Evolutionary conservation across 2,329 filamentous ascomycete species (phyloP).

Genomic region (Colletotrichum sp.): DNA sequence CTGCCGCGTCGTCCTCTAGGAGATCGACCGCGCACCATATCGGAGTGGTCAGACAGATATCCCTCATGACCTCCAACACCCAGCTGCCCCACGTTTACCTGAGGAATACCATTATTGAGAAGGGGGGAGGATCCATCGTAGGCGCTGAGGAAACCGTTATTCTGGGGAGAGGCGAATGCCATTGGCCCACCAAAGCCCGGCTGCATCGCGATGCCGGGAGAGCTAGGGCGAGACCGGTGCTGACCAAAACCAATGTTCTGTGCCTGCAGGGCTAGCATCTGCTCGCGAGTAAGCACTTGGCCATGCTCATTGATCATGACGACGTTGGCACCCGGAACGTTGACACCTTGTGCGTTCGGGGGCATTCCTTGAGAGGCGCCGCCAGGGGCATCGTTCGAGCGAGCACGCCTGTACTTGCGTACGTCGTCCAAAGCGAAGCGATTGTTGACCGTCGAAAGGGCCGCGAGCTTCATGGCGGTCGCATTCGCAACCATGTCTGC

Average conservation of each 20-base stretch:
- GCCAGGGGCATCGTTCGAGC: slow-evolving; percentile 82
- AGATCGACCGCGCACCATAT: slow-evolving; percentile 87
- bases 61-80: slow-evolving; percentile 76
- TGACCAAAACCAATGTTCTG: slow-evolving; percentile 64
- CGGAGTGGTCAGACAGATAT: slow-evolving; percentile 92
- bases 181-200: slow-evolving; percentile 61
- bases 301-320: slow-evolving; percentile 96
- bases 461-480: slow-evolving; percentile 97
- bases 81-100: slow-evolving; percentile 75
- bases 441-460: slow-evolving; percentile 97
- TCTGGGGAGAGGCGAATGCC: slow-evolving; percentile 86
- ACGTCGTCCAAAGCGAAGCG: slow-evolving; percentile 96
- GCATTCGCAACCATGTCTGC: slow-evolving; percentile 99
- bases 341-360: slow-evolving; percentile 53
- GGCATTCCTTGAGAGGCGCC: slow-evolving; percentile 6
- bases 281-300: slow-evolving; percentile 84
- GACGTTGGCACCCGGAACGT: slow-evolving; percentile 75
- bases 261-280: slow-evolving; percentile 80
- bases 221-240: slow-evolving; percentile 85
- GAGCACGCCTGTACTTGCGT: slow-evolving; percentile 90
- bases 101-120: slow-evolving; percentile 70
- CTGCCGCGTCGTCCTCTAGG: slow-evolving; percentile 90
- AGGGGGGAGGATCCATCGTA: slow-evolving; percentile 81
- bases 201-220: slow-evolving; percentile 86
- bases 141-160: slow-evolving; percentile 91